phyloP scores from a whole-genome alignment of 176 grass and related monocot species.

The Bonia amplexicaulis region DNA sequence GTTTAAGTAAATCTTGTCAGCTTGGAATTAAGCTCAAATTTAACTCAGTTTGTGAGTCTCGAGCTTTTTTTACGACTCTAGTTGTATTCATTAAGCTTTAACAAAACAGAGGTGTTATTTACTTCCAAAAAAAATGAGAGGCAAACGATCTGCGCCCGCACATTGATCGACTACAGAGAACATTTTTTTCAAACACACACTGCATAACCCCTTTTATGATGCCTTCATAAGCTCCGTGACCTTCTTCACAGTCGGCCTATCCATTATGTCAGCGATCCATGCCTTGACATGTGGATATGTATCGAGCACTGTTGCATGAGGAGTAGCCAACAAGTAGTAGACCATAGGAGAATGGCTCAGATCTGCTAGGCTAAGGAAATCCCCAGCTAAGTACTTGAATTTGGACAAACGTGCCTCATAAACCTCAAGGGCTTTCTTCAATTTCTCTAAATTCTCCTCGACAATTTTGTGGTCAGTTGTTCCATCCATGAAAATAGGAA shows the following conservation, averaged over 20 bases:
- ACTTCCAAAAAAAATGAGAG: too few species aligned
- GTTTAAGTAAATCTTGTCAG: too few species aligned
- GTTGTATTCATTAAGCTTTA: too few species aligned
- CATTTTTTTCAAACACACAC: too few species aligned
- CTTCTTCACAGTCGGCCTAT: constrained; percentile 38
- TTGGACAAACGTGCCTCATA: constrained; percentile 39
- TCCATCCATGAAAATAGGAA: constrained; percentile 22
- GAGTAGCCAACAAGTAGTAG: constrained; percentile 15
- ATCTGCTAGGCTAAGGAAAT: constrained; percentile 52
- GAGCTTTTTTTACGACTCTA: too few species aligned
- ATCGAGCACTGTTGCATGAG: constrained; percentile 32
- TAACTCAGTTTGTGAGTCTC: too few species aligned
- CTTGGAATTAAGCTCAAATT: too few species aligned
- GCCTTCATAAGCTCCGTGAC: neutral
- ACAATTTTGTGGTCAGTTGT: constrained; percentile 17
- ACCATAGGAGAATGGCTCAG: constrained; percentile 32
- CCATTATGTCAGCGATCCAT: constrained; percentile 34
- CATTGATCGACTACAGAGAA: too few species aligned
- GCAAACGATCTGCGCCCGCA: too few species aligned
- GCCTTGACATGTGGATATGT: constrained; percentile 46
- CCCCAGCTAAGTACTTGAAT: constrained; percentile 47
- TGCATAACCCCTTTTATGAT: too few species aligned
- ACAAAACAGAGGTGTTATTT: too few species aligned
- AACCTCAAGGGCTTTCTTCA: constrained; percentile 41
- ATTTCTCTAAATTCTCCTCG: constrained; percentile 21